Conservation (phyloP, 176 grass and related monocot genomes). For the Rhynchospora pubera region DNA sequence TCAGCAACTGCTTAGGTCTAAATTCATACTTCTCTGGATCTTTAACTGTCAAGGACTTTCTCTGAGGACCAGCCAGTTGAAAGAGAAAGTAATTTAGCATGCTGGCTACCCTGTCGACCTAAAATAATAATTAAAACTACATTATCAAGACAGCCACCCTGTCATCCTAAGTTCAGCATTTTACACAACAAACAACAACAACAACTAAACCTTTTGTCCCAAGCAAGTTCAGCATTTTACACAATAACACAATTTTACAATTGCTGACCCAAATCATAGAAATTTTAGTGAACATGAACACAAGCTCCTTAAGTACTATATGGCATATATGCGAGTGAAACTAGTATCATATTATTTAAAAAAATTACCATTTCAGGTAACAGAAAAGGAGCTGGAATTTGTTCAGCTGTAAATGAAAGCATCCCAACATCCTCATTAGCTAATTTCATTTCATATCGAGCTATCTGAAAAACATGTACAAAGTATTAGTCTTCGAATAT, state of each 20-base stretch:
- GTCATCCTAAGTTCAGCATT: conserved; percentile 9
- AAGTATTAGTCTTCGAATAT: neutral
- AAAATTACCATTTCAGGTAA: conserved; percentile 87
- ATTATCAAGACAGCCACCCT: neutral
- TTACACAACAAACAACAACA: no score
- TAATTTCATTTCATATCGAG: conserved; percentile 94
- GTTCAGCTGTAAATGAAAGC: conserved; percentile 96
- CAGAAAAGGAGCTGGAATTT: conserved; percentile 92
- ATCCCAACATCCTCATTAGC: conserved; percentile 98
- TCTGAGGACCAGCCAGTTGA: conserved; percentile 94
- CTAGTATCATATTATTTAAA: conserved; percentile 1
- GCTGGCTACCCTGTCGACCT: conserved; percentile 95
- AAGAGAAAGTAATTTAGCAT: conserved; percentile 99
- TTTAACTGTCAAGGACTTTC: conserved; percentile 96
- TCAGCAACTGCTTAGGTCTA: conserved; percentile 84
- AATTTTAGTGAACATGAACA: neutral
- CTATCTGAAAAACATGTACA: conserved; percentile 54
- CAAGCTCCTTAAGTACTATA: neutral
- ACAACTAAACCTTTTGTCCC: no score
- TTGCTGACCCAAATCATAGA: neutral
- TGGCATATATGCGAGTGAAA: neutral
- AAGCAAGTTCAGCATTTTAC: no score
- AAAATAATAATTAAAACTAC: neutral
- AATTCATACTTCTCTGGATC: conserved; percentile 99
- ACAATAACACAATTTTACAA: neutral